Base-by-base conservation (phyloP, 177 flowering plant species). In the Vitis hybrid region DNA sequence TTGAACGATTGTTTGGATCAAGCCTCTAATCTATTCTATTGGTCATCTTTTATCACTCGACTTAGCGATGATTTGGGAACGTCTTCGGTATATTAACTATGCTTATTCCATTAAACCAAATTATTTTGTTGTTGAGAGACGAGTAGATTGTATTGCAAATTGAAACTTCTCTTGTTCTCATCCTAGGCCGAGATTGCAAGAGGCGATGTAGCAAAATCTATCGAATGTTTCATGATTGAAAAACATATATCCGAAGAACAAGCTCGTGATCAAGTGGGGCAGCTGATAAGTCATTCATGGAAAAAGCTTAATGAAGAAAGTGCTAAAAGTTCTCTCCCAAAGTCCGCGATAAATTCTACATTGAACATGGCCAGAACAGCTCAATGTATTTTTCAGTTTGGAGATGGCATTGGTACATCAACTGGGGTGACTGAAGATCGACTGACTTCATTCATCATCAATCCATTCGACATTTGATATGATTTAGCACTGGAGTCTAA, bases 21-120 rank as follows among this genome's bases (percentile, higher is more conserved):
- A 53, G 61, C 41, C 32, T 68, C 78, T 6, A 30, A 65, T 21
- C 56, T 77, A 3, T 13, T 77, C 1, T 65, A 74, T 49, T 74
- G 77, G 71, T 55, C 75, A 24, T 75, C 82, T 9, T 7, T 70
- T 9, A 66, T 79, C 15, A 57, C 73, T 52, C 72, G 80, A 41
- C 72, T 80, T 1, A 21, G 53, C 18, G 75, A 80, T 32, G 80
- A 80, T 46, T 64, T 77, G 56, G 81, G 76, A 49, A 81, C 80
- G 30, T 74, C 78, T 3, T 12, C 21, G 68, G 80, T 74, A 69
- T 50, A 14, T 55, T 46, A 12, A 41, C 46, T 11, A 13, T n/a
- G 18, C 9, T 10, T n/a, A 7, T 18, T 18, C 4, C 11, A 9
- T 32, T 48, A 15, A 20, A 15, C 6, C 9, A 12, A 13, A n/a